Evolutionary conservation across 2,329 filamentous ascomycete genomes (phyloP).

Genomic region (Bimuria novae-zelandiae): DNA sequence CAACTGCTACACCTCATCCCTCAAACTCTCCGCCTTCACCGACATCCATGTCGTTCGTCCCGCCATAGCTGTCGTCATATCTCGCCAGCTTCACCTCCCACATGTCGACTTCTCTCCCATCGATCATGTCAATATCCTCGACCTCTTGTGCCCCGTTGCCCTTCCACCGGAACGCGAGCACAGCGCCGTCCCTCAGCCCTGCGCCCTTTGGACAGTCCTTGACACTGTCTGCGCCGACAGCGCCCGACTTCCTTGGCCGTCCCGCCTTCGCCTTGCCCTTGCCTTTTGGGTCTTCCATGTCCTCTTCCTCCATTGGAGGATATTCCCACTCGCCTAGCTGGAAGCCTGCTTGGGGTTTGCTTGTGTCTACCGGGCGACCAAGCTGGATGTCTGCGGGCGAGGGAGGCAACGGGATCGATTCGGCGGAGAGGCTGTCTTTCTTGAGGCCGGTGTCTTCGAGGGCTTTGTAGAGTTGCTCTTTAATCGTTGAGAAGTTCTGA

Average conservation of each 20-base stretch:
- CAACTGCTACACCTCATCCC: conserved; percentile 21
- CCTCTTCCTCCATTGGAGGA: conserved; percentile 28
- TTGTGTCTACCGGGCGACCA: conserved; percentile 47
- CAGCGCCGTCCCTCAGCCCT: conserved; percentile 40
- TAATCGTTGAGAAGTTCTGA: conserved; percentile 46
- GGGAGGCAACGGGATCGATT: conserved; percentile 45
- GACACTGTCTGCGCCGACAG: conserved; percentile 10
- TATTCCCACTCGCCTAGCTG: conserved; percentile 41
- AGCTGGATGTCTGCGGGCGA: conserved; percentile 48
- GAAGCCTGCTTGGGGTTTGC: conserved; percentile 49
- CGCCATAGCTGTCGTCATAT: conserved; percentile 45
- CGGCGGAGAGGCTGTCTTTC: conserved; percentile 29
- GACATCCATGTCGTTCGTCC: conserved; percentile 37
- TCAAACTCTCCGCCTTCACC: conserved; percentile 37
- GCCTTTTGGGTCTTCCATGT: conserved; percentile 33
- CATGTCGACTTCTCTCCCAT: conserved; percentile 18
- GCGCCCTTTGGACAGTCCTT: conserved; percentile 43
- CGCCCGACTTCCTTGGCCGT: conserved; percentile 14
- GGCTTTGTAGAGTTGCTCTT: conserved; percentile 48
- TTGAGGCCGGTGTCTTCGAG: conserved; percentile 46
- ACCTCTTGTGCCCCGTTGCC: conserved; percentile 30
- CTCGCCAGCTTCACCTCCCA: conserved; percentile 45
- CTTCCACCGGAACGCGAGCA: conserved; percentile 44
- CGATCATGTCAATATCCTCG: conserved; percentile 18
- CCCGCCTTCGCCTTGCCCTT: conserved; percentile 49